Base-by-base conservation (phyloP, 1,284 basidiomycete genomes). In the Meira miltonrushii region DNA sequence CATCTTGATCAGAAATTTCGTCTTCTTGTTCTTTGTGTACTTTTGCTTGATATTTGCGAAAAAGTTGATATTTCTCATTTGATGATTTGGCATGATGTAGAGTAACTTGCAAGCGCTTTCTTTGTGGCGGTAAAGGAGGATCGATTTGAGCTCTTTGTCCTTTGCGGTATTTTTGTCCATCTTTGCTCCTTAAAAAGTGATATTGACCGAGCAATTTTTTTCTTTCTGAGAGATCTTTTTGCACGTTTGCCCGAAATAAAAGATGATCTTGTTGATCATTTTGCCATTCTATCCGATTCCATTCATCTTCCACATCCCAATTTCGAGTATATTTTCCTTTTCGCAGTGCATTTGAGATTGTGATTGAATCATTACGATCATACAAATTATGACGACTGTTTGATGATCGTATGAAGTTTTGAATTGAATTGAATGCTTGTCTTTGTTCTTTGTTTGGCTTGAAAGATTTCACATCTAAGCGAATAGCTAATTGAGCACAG, bases 11-110 rank as follows among this genome's bases (percentile, higher is more conserved):
- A 55, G 67, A 65, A 54, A 74, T 65, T 21, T 75, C 59, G 0
- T 57, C 55, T 13, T 66, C 59, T 4, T 64, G 37, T 53, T 75
- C 71, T 19, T 65, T 59, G 48, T 77, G 75, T 1, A 77, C 54
- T 0, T 38, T 39, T 17, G 39, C 58, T 56, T 77, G 75, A 55
- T 77, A 77, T 11, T 58, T 57, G 25, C 71, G 65, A 44, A 69
- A 77, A 6, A 77, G 66, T 28, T 58, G 50, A 49, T 74, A 76
- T 59, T 76, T 76, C 63, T 76, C 74, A 13, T 65, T 55, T 3
- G 66, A 68, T 13, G 48, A 40, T 8, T 61, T 57, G 7, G 66
- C 57, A 2, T 33, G 12, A 23, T 19, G 38, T 13, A 53, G 25
- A 13, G 23, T 39, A 13, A 33, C 37, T 28, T 39, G n/a, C 5